phyloP scores from a whole-genome alignment of 768 basidiomycete genomes.

The Lyophyllum shimeji region DNA sequence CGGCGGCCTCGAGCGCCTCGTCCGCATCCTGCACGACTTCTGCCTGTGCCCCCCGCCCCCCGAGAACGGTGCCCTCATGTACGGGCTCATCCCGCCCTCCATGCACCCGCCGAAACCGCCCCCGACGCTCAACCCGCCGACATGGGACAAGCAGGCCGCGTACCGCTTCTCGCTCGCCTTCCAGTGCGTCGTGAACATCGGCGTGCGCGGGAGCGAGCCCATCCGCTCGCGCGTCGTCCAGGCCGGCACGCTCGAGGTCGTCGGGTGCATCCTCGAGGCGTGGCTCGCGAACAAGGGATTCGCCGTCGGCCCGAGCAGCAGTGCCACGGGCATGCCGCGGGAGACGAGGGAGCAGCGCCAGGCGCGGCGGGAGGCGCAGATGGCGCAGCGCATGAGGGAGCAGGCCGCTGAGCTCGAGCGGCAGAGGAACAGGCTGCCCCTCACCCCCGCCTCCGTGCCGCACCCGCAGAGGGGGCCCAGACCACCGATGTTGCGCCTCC shows the following conservation, averaged over 20 bases:
- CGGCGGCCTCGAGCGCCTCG: slow-evolving; percentile 94
- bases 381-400: slow-evolving; percentile 58
- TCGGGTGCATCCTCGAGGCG: slow-evolving; percentile 90
- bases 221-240: slow-evolving; percentile 92
- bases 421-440: slow-evolving; percentile 37
- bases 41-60: slow-evolving; percentile 82
- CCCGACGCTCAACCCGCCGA: slow-evolving; percentile 64
- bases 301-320: slow-evolving; percentile 77
- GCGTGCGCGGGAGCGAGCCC: slow-evolving; percentile 90
- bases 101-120: slow-evolving; percentile 52
- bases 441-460: too few relatives aligned
- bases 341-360: slow-evolving; percentile 76
- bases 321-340: slow-evolving; percentile 70
- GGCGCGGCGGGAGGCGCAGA: slow-evolving; percentile 55
- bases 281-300: slow-evolving; percentile 91
- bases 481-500: background rate
- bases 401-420: slow-evolving; percentile 59
- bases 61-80: slow-evolving; percentile 72
- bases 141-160: slow-evolving; percentile 81
- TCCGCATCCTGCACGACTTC: slow-evolving; percentile 88
- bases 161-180: slow-evolving; percentile 92
- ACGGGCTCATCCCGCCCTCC: slow-evolving; percentile 72
- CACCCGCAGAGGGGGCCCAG: slow-evolving; percentile 4
- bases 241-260: slow-evolving; percentile 90
- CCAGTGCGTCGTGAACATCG: slow-evolving; percentile 96